Percentiles rank a stretch among this genome's conserved stretches.
These are phyloP conservation scores for Malassezia equina DNA, from an alignment of 1,284 basidiomycete genomes.

Conservation along the genomic window DNA sequence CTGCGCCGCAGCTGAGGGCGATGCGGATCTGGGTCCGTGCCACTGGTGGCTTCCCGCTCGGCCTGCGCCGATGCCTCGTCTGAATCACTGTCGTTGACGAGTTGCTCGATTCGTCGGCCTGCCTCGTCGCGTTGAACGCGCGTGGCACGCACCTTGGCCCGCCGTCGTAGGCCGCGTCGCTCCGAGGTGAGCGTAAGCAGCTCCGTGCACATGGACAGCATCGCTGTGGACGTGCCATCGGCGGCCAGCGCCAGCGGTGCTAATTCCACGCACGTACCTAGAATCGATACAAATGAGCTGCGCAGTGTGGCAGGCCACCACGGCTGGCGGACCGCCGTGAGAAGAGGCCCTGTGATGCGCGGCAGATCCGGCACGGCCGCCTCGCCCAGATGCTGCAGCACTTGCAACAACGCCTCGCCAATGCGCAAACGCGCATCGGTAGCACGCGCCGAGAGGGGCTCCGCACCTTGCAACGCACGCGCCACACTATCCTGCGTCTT, in stretches of 20 bases:
- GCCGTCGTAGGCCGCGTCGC: not conserved
- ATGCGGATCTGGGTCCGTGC: slow-evolving; percentile 25
- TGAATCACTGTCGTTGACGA: slow-evolving; percentile 12
- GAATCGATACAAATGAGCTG: slow-evolving; percentile 34
- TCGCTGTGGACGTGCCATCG: slow-evolving; percentile 16
- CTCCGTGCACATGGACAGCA: slow-evolving; percentile 29
- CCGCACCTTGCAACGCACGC: not conserved
- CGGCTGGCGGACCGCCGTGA: slow-evolving; percentile 28
- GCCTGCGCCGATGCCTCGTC: slow-evolving; percentile 2
- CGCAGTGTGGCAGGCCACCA: slow-evolving; percentile 31
- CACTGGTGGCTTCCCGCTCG: slow-evolving; percentile 19
- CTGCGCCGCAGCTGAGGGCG: slow-evolving; percentile 36
- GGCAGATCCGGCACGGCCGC: slow-evolving; percentile 56
- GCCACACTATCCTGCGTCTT: slow-evolving; percentile 12
- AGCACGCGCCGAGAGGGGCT: slow-evolving; percentile 52
- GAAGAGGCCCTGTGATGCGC: slow-evolving; percentile 27
- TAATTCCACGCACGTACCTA: slow-evolving; percentile 43
- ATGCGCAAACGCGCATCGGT: slow-evolving; percentile 69
- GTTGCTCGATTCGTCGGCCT: not conserved
- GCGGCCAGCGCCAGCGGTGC: slow-evolving; percentile 26
- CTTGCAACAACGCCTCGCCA: slow-evolving; percentile 74
- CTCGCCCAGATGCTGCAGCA: slow-evolving; percentile 65
- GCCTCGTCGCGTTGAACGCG: not conserved
- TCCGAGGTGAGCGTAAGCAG: slow-evolving; percentile 31
- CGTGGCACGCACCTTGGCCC: not conserved